phyloP scores from a whole-genome alignment of 106 monocot genomes.

The Acanthochlamys bracteata region DNA sequence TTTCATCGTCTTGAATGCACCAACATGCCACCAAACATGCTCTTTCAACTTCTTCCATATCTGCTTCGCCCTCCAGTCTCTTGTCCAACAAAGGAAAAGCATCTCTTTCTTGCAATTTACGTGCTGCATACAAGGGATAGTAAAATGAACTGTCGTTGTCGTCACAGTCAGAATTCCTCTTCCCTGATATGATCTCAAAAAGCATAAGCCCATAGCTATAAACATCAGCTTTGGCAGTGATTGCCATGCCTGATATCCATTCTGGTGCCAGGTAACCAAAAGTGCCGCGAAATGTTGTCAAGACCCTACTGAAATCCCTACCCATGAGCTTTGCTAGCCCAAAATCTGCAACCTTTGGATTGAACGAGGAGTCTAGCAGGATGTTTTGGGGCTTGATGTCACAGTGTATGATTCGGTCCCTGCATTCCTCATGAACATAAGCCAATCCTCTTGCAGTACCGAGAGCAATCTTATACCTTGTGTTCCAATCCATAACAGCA shows the following conservation, averaged over 20 bases:
- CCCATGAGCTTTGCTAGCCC: constrained; percentile 21
- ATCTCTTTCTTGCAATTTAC: not conserved
- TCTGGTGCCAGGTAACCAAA: constrained; percentile 16
- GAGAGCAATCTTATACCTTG: constrained; percentile 14
- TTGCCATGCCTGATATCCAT: constrained; percentile 11
- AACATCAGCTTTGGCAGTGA: not conserved
- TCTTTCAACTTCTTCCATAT: not conserved
- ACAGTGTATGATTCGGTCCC: constrained; percentile 11
- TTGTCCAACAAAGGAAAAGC: not conserved
- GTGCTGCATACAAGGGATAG: not conserved
- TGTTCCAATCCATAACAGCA: constrained; percentile 4
- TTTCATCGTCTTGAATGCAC: not conserved
- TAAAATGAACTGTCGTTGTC: not conserved
- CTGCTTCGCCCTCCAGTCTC: not conserved
- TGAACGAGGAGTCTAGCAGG: constrained; percentile 1
- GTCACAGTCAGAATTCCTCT: not conserved
- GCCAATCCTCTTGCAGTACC: constrained; percentile 16
- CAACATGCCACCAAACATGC: constrained; percentile 3
- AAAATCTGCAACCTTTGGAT: constrained; percentile 22
- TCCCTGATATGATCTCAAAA: not conserved
- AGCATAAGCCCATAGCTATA: not conserved
- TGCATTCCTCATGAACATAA: constrained; percentile 19
- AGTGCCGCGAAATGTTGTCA: constrained; percentile 12
- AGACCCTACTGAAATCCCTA: constrained; percentile 10
- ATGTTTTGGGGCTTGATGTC: constrained; percentile 24